phyloP scores from a whole-genome alignment of 106 monocot genomes.

The Dendrobium chrysotoxum region DNA sequence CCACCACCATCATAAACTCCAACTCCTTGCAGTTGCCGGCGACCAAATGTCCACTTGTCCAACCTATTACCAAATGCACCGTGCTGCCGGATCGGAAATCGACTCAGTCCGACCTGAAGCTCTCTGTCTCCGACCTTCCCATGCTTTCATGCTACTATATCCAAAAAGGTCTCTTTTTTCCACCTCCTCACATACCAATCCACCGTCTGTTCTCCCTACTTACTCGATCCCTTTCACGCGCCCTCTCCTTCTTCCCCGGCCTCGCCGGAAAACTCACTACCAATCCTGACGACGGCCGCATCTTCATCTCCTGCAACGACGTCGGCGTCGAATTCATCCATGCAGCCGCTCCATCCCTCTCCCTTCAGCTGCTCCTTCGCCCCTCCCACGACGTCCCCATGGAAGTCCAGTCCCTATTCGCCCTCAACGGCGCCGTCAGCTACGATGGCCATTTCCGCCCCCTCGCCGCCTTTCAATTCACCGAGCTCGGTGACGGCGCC shows the following conservation, averaged over 20 bases:
- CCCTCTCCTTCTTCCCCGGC: slow-evolving; percentile 58
- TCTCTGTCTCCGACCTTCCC: slow-evolving; percentile 82
- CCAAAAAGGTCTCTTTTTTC: slow-evolving; percentile 84
- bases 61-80: slow-evolving; percentile 24
- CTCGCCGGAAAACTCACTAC: slow-evolving; percentile 78
- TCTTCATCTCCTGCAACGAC: slow-evolving; percentile 60
- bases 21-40: neutral
- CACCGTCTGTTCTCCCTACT: slow-evolving; percentile 34
- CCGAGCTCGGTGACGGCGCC: slow-evolving; percentile 70
- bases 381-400: slow-evolving; percentile 39
- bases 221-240: slow-evolving; percentile 47
- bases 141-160: slow-evolving; percentile 97
- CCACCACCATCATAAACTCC: neutral
- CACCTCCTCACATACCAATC: slow-evolving; percentile 26
- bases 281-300: slow-evolving; percentile 27
- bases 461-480: slow-evolving; percentile 69
- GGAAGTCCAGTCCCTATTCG: slow-evolving; percentile 48
- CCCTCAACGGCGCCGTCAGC: slow-evolving; percentile 52
- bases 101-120: slow-evolving; percentile 31
- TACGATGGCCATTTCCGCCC: slow-evolving; percentile 72
- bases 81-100: slow-evolving; percentile 46
- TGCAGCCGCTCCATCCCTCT: slow-evolving; percentile 36
- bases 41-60: neutral
- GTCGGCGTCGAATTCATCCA: slow-evolving; percentile 61
- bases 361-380: slow-evolving; percentile 30